Percentiles rank a stretch among this genome's conserved stretches.
Conservation (phyloP, 2,329 filamentous ascomycete species). For the Penicillium freii region DNA sequence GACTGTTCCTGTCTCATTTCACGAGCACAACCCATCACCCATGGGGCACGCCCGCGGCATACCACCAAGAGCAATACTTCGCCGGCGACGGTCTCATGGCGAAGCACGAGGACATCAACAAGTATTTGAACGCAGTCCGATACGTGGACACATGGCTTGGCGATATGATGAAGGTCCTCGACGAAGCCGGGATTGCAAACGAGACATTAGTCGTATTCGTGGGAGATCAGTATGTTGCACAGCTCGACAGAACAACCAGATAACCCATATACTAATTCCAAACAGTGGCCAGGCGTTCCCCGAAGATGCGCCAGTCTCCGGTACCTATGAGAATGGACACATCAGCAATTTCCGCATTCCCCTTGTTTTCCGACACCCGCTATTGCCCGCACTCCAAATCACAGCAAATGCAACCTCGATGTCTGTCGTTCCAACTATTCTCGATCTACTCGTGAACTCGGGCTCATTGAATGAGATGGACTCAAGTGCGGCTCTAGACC, state of each 20-base stretch:
- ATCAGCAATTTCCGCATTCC: constrained; percentile 47
- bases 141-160: constrained; percentile 44
- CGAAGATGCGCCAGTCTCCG: constrained; percentile 40
- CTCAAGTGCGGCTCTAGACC: constrained; percentile 33
- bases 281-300: constrained; percentile 44
- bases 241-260: neutral
- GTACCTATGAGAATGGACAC: constrained; percentile 47
- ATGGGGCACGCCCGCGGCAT: constrained; percentile 38
- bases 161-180: constrained; percentile 41
- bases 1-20: constrained; percentile 35
- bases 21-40: constrained; percentile 44
- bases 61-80: constrained; percentile 30
- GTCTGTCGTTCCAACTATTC: constrained; percentile 46
- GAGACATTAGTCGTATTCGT: constrained; percentile 47
- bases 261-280: neutral
- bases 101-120: constrained; percentile 39
- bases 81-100: constrained; percentile 15
- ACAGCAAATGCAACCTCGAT: constrained; percentile 43
- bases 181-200: constrained; percentile 45
- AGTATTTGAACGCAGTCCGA: constrained; percentile 44
- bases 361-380: constrained; percentile 46
- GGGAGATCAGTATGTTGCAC: constrained; percentile 39
- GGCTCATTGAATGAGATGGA: constrained; percentile 39
- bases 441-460: constrained; percentile 45
- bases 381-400: constrained; percentile 43